Evolutionary conservation across 305 asterid species (phyloP).

Genomic region (Rubia balearica): DNA sequence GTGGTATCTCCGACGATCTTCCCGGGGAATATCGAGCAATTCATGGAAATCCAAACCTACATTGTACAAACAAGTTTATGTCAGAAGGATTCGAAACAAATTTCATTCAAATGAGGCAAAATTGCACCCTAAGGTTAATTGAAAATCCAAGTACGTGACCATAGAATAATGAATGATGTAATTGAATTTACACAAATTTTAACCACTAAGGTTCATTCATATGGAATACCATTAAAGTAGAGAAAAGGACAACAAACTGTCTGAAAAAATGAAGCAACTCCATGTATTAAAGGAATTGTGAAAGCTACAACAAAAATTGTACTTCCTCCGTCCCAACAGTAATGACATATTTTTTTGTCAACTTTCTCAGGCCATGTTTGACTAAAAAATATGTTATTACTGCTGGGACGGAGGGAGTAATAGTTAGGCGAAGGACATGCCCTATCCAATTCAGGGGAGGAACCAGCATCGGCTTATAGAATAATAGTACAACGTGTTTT

Average conservation of each 20-base stretch:
- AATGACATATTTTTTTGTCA: no score
- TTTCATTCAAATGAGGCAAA: no score
- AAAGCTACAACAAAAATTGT: background rate
- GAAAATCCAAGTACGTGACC: background rate
- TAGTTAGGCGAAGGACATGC: conserved; percentile 33
- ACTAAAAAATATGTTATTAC: no score
- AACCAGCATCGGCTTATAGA: conserved; percentile 97
- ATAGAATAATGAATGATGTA: background rate
- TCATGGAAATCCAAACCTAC: conserved; percentile 78
- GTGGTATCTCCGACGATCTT: conserved; percentile 41
- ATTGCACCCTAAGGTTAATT: background rate
- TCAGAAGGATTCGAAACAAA: background rate
- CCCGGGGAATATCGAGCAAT: conserved; percentile 81
- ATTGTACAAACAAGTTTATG: conserved; percentile 8
- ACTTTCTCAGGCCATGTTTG: no score
- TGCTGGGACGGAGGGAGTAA: no score
- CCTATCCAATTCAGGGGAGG: conserved; percentile 95
- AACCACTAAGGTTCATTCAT: background rate
- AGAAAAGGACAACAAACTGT: background rate
- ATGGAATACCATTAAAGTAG: background rate
- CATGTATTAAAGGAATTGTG: background rate
- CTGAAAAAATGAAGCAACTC: background rate
- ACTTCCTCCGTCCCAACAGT: no score
- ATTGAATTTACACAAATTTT: background rate
- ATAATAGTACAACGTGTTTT: conserved; percentile 83